These are phyloP conservation scores for Domatiomyces catenatus DNA, from an alignment of 2,329 filamentous ascomycete genomes.

Conservation along the genomic window DNA sequence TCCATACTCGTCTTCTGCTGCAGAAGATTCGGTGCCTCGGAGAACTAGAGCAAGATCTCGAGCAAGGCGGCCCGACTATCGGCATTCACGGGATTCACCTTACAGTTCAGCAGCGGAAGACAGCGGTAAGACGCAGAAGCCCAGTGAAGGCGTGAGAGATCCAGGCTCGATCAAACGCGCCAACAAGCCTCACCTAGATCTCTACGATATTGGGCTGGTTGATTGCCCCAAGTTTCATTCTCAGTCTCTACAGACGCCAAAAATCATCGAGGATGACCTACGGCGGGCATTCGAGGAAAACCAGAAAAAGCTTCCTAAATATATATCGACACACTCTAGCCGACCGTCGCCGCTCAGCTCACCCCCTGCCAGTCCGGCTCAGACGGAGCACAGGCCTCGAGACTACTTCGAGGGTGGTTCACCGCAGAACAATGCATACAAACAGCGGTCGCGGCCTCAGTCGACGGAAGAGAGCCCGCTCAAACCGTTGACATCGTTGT, in stretches of 20 bases:
- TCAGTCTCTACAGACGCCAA: slow-evolving; percentile 7
- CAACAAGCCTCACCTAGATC: background rate
- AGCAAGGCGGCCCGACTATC: slow-evolving; percentile 1
- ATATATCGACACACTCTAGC: slow-evolving; percentile 6
- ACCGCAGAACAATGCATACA: slow-evolving; percentile 5
- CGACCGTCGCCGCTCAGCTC: slow-evolving; percentile 15
- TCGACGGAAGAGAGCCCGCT: slow-evolving; percentile 14
- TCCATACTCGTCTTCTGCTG: slow-evolving; percentile 7
- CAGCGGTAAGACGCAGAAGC: background rate
- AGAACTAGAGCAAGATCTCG: slow-evolving; percentile 2
- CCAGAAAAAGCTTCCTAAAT: slow-evolving; percentile 6
- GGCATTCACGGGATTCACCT: slow-evolving; percentile 10
- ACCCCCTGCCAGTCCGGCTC: slow-evolving; percentile 17
- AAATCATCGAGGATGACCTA: slow-evolving; percentile 14
- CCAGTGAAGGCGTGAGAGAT: background rate
- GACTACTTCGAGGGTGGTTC: slow-evolving; percentile 11
- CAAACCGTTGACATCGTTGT: slow-evolving; percentile 13
- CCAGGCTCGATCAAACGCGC: background rate
- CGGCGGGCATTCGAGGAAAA: slow-evolving; percentile 12
- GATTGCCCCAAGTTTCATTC: slow-evolving; percentile 2
- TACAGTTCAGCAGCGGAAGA: slow-evolving; percentile 17
- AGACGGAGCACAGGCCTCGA: slow-evolving; percentile 9
- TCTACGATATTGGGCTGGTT: background rate
- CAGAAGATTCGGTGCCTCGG: slow-evolving; percentile 1
- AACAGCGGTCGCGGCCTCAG: slow-evolving; percentile 10